These are phyloP conservation scores for Graphilbum fragrans DNA, from an alignment of 2,329 filamentous ascomycete genomes.

Conservation along the genomic window DNA sequence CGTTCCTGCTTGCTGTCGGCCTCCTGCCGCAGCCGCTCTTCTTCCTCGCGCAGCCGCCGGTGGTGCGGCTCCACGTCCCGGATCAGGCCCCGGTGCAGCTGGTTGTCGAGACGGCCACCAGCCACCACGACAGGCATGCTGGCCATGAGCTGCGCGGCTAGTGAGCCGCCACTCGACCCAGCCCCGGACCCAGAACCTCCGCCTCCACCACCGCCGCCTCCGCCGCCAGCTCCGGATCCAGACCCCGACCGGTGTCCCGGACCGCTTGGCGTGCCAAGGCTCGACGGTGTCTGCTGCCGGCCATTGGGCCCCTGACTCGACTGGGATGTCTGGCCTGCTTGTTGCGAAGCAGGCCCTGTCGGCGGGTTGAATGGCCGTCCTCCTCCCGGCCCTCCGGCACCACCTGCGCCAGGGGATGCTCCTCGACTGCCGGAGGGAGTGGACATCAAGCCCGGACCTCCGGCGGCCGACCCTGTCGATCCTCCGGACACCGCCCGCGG, in stretches of 20 bases:
- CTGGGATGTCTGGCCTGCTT: not conserved
- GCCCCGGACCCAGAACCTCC: not conserved
- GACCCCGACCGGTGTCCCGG: not conserved
- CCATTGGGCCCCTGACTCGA: not conserved
- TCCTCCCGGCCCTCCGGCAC: not conserved
- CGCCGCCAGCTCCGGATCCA: not conserved
- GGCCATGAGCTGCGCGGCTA: constrained; percentile 39
- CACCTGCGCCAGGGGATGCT: constrained; percentile 1
- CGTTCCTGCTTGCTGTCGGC: constrained; percentile 40
- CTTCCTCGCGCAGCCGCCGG: constrained; percentile 42
- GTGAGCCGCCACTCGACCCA: constrained; percentile 22
- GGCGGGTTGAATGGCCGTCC: not conserved
- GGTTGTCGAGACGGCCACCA: constrained; percentile 41
- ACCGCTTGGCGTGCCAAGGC: not conserved
- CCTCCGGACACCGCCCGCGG: constrained; percentile 23
- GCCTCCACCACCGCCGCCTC: not conserved
- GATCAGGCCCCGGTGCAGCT: constrained; percentile 33
- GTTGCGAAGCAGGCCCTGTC: not conserved
- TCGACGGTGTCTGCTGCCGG: not conserved
- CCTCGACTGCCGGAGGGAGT: not conserved
- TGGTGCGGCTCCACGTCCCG: constrained; percentile 43
- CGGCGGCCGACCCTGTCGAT: constrained; percentile 13
- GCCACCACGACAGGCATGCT: constrained; percentile 37
- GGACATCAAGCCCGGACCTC: not conserved
- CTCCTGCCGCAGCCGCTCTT: constrained; percentile 43